Conservation (phyloP, 176 grass and related monocot genomes). For the Ampelocalamus luodianensis region DNA sequence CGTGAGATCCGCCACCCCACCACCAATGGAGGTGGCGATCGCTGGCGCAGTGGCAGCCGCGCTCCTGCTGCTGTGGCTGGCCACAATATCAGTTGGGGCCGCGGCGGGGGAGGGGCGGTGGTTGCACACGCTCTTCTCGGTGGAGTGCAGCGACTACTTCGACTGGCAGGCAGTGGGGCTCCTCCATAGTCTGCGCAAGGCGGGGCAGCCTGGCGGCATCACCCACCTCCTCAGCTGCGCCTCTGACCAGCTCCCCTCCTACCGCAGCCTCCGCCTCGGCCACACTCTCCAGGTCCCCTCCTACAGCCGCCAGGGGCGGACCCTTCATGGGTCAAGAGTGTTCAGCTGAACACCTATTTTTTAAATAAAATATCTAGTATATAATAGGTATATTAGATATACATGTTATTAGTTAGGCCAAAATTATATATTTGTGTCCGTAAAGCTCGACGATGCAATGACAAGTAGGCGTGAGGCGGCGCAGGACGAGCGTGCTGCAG, state of each 20-base stretch:
- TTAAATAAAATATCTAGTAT: too few species aligned
- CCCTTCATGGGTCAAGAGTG: too few species aligned
- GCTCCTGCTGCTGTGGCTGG: conserved; percentile 16
- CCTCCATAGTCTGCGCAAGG: conserved; percentile 88
- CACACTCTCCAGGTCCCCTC: conserved; percentile 86
- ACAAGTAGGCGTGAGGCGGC: too few species aligned
- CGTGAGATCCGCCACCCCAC: conserved; percentile 51
- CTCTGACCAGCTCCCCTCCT: conserved; percentile 64
- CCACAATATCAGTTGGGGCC: not conserved
- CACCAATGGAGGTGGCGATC: conserved; percentile 53
- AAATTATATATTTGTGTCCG: too few species aligned
- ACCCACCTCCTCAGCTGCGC: conserved; percentile 88
- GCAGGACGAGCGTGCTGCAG: too few species aligned
- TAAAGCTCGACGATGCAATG: too few species aligned
- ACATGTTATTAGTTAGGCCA: too few species aligned
- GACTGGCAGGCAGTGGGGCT: conserved; percentile 96
- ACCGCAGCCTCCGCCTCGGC: conserved; percentile 75
- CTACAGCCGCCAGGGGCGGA: conserved; percentile 79
- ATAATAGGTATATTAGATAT: too few species aligned
- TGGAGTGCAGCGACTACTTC: conserved; percentile 97
- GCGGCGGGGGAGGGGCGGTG: conserved; percentile 54
- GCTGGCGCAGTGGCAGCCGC: conserved; percentile 18
- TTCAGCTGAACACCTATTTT: too few species aligned
- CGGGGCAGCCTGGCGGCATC: conserved; percentile 71
- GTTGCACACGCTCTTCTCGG: conserved; percentile 95